phyloP scores from a whole-genome alignment of 1,284 basidiomycete species.

The Pisolithus thermaeus region DNA sequence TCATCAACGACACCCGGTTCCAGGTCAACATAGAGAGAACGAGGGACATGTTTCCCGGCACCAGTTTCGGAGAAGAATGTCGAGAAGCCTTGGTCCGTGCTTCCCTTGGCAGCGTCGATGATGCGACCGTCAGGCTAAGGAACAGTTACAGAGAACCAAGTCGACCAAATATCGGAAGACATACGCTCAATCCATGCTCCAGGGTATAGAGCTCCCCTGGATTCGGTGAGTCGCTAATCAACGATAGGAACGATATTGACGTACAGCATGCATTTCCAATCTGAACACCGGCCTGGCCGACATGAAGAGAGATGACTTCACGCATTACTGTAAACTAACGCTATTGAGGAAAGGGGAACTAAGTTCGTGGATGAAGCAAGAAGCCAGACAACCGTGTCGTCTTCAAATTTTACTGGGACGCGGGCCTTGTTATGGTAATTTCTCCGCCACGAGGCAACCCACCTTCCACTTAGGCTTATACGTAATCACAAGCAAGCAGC shows the following conservation, averaged over 20 bases:
- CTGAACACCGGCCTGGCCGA: constrained; percentile 93
- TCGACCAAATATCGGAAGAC: constrained; percentile 1
- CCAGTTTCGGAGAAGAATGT: constrained; percentile 95
- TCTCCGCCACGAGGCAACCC: neutral
- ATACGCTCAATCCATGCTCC: constrained; percentile 94
- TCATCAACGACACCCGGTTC: constrained; percentile 97
- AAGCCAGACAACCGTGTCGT: constrained; percentile 5
- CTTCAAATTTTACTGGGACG: constrained; percentile 18
- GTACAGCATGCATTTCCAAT: constrained; percentile 93
- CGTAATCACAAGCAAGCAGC: neutral
- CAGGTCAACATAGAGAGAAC: constrained; percentile 95
- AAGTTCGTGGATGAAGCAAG: constrained; percentile 9
- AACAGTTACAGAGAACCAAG: neutral
- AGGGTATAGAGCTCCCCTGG: constrained; percentile 82
- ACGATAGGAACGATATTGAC: constrained; percentile 20
- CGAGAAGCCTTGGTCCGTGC: constrained; percentile 87
- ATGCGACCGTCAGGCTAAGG: constrained; percentile 87
- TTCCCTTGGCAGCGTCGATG: constrained; percentile 66
- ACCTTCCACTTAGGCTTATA: neutral
- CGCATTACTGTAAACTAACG: constrained; percentile 45
- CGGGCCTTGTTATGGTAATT: constrained; percentile 23
- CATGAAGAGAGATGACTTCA: constrained; percentile 90
- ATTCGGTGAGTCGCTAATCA: constrained; percentile 3
- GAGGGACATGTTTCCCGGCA: constrained; percentile 94
- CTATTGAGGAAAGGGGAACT: constrained; percentile 2